Evolutionary conservation across 768 basidiomycete genomes (phyloP).

Genomic region (Naematelia aurantialba): DNA sequence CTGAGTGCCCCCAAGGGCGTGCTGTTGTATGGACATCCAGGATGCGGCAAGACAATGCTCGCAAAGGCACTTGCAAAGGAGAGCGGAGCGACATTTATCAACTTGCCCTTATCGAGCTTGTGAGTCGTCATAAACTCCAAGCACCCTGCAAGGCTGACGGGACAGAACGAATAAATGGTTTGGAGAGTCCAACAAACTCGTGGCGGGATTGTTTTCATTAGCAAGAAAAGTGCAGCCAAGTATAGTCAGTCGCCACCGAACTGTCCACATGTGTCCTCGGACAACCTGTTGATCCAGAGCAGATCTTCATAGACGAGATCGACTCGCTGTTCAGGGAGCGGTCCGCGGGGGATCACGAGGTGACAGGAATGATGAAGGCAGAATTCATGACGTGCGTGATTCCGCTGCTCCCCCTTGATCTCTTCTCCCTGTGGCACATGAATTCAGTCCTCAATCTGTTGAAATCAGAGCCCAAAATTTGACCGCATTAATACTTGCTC

Average conservation of each 20-base stretch:
- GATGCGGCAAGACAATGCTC: constrained; percentile 99
- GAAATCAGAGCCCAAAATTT: background rate
- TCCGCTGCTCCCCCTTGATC: background rate
- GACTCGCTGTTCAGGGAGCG: constrained; percentile 90
- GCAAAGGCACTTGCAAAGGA: constrained; percentile 97
- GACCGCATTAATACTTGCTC: too few species aligned
- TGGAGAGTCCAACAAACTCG: constrained; percentile 89
- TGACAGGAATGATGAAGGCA: constrained; percentile 97
- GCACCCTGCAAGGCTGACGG: constrained; percentile 10
- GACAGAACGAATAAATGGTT: constrained; percentile 59
- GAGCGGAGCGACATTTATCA: constrained; percentile 94
- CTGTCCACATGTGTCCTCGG: too few species aligned
- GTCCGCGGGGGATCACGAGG: constrained; percentile 86
- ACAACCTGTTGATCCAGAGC: background rate
- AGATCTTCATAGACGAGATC: constrained; percentile 97
- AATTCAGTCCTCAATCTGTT: background rate
- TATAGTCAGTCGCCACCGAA: constrained; percentile 56
- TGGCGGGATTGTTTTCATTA: constrained; percentile 87
- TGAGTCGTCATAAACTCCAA: constrained; percentile 21
- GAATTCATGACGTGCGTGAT: constrained; percentile 53
- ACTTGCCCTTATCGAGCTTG: constrained; percentile 69
- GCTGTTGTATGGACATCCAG: constrained; percentile 90
- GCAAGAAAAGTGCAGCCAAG: constrained; percentile 88
- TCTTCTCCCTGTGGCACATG: constrained; percentile 4
- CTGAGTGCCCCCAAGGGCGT: constrained; percentile 93